Evolutionary conservation across 805 yeast species (phyloP).

Genomic region (Teunomyces pallodes): DNA sequence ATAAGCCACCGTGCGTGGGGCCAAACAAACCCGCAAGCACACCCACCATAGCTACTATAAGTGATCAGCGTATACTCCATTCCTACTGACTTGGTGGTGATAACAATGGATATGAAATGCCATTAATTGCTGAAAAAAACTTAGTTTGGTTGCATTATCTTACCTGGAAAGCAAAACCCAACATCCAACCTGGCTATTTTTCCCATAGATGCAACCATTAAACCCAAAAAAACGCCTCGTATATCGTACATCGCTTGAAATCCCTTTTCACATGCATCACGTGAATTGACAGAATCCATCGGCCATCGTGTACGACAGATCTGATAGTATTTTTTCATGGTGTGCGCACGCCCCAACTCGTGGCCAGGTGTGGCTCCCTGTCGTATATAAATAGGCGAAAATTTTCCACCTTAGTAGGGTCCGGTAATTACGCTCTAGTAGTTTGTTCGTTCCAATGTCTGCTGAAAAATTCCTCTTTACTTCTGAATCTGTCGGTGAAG

Average conservation of each 20-base stretch:
- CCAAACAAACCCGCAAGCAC: too few relatives aligned
- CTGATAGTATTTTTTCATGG: neutral
- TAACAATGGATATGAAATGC: too few relatives aligned
- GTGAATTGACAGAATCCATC: slow-evolving; percentile 3
- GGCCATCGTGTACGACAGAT: neutral
- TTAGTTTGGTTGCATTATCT: too few relatives aligned
- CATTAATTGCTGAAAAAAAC: too few relatives aligned
- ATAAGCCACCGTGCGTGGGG: too few relatives aligned
- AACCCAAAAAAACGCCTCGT: neutral
- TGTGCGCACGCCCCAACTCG: neutral
- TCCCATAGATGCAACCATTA: neutral
- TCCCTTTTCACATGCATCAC: slow-evolving; percentile 1
- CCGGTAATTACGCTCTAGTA: neutral
- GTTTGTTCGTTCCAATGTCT: slow-evolving; percentile 6
- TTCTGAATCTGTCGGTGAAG: slow-evolving; percentile 91
- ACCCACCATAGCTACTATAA: too few relatives aligned
- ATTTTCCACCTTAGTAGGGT: neutral
- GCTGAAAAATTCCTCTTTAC: slow-evolving; percentile 58
- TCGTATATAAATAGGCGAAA: slow-evolving; percentile 1
- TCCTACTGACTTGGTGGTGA: too few relatives aligned
- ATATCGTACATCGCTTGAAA: neutral
- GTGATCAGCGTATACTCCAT: too few relatives aligned
- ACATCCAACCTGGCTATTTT: too few relatives aligned
- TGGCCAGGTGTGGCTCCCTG: slow-evolving; percentile 2
- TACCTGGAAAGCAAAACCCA: too few relatives aligned